These are phyloP conservation scores for Debaryomycetaceae sp. DNA, from an alignment of 1,139 yeast species.

Conservation along the genomic window DNA sequence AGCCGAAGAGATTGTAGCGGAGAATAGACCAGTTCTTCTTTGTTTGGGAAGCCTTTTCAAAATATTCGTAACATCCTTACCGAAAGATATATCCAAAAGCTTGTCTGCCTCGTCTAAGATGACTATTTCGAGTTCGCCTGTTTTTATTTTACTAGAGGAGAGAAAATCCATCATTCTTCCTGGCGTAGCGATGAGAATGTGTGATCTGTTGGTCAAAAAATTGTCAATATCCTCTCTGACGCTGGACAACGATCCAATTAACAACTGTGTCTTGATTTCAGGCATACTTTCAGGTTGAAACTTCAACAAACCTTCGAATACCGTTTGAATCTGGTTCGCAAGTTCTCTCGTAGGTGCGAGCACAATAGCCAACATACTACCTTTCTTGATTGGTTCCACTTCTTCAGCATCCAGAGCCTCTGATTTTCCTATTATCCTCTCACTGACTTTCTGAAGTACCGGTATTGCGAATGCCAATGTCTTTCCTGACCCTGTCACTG, in stretches of 20 bases:
- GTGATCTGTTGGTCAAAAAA: slow-evolving; percentile 57
- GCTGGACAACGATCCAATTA: slow-evolving; percentile 75
- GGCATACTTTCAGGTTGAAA: slow-evolving; percentile 51
- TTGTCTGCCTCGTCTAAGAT: slow-evolving; percentile 94
- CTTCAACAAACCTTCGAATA: slow-evolving; percentile 56
- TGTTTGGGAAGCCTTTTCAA: slow-evolving; percentile 76
- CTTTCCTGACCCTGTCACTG: slow-evolving; percentile 97
- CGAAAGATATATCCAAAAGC: slow-evolving; percentile 75
- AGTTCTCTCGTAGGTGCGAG: slow-evolving; percentile 91
- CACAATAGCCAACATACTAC: slow-evolving; percentile 69
- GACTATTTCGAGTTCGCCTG: slow-evolving; percentile 63
- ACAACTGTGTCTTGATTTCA: slow-evolving; percentile 58
- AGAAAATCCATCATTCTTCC: slow-evolving; percentile 83
- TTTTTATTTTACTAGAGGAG: slow-evolving; percentile 45
- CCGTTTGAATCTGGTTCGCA: slow-evolving; percentile 76
- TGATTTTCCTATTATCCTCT: slow-evolving; percentile 16
- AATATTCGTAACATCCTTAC: slow-evolving; percentile 62
- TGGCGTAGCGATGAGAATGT: slow-evolving; percentile 86
- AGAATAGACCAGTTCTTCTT: slow-evolving; percentile 87
- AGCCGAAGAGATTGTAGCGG: slow-evolving; percentile 86
- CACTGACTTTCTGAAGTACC: slow-evolving; percentile 60
- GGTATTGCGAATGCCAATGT: slow-evolving; percentile 88
- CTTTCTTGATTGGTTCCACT: slow-evolving; percentile 41
- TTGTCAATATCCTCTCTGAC: slow-evolving; percentile 71
- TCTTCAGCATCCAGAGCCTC: slow-evolving; percentile 19